These are phyloP conservation scores for Dactylellina cionopaga DNA, from an alignment of 2,329 filamentous ascomycete species.

Conservation along the genomic window DNA sequence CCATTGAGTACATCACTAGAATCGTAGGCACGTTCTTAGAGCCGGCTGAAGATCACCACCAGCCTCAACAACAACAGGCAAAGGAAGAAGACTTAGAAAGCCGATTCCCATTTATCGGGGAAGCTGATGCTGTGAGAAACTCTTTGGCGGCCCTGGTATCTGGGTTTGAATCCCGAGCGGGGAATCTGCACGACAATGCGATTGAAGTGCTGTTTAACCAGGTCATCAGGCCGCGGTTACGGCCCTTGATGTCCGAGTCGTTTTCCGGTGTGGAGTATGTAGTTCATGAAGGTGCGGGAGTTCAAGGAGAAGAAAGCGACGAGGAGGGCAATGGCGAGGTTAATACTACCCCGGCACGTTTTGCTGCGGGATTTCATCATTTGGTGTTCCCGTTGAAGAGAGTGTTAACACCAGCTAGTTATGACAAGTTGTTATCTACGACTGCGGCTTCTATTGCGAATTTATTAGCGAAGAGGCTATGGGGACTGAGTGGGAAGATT, in stretches of 20 bases:
- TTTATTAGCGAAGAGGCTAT: constrained; percentile 86
- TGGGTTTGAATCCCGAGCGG: constrained; percentile 79
- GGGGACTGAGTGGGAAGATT: constrained; percentile 79
- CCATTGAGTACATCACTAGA: constrained; percentile 87
- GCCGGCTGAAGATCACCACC: constrained; percentile 10
- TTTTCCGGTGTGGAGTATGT: constrained; percentile 93
- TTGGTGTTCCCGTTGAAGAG: constrained; percentile 86
- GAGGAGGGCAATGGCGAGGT: constrained; percentile 64
- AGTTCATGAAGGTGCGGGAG: constrained; percentile 67
- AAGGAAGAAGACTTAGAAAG: constrained; percentile 64
- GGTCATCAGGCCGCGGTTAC: constrained; percentile 83
- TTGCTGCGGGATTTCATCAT: constrained; percentile 84
- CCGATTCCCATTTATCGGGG: constrained; percentile 82
- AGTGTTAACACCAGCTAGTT: constrained; percentile 81
- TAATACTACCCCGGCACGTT: constrained; percentile 80
- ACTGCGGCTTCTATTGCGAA: constrained; percentile 79
- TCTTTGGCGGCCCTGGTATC: constrained; percentile 75
- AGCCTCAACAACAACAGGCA: neutral
- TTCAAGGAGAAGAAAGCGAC: constrained; percentile 60
- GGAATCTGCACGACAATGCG: constrained; percentile 83
- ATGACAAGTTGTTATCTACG: constrained; percentile 76
- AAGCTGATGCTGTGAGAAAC: constrained; percentile 75
- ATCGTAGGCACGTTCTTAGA: constrained; percentile 72
- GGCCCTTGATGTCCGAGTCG: constrained; percentile 83
- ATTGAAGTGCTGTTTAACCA: constrained; percentile 86